Base-by-base conservation (phyloP, 1,284 basidiomycete species). In the Pseudozyma sp. region DNA sequence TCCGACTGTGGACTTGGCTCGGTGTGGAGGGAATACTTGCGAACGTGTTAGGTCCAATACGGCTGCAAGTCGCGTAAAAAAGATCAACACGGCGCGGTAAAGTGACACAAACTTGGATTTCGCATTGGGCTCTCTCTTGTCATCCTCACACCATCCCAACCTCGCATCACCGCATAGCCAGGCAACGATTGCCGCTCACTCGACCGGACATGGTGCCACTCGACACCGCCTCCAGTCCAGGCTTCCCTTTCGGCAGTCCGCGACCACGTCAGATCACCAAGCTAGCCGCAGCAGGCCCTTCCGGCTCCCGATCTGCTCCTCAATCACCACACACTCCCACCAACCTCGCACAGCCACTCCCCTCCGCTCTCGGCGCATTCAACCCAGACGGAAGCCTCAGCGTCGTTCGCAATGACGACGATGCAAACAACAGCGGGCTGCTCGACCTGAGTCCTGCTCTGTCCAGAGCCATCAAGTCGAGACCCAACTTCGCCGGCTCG, bases 381-480 rank as follows among this genome's bases (percentile, higher is more conserved):
- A 76, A 75, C 33, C 54, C 68, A 2, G 82, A 84, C 43, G 80
- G 81, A n/a, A 81, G 79, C 51, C 72, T 79, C 42, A 81, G 74
- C 30, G 75, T 81, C n/a, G 68, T 81, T 7, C 78, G 81, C 17
- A 75, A 79, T 47, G 80, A 81, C 30, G 74, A 78, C 19, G 81
- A 82, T 43, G 82, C 82, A 8, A 81, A 78, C 58, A 79, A 79
- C 47, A 81, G 78, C 31, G 82, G 82, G 1, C 63, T 84, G 17
- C 68, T 84, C 40, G 82, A 79, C 31, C 51, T 83, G 16, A 78
- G 68, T 45, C 81, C 82, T 3, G 68, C 70, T 30, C 62, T 80
- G 4, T 14, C 62, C 14, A 54, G 58, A 24, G 55, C 46, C n/a
- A 39, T 58, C 54, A 67, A 60, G 54, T 46, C 62, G 17, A 52